Percentiles rank a stretch among this genome's conserved stretches.
phyloP scores from a whole-genome alignment of 2,329 filamentous ascomycete genomes.

The Xylariaceae sp. region DNA sequence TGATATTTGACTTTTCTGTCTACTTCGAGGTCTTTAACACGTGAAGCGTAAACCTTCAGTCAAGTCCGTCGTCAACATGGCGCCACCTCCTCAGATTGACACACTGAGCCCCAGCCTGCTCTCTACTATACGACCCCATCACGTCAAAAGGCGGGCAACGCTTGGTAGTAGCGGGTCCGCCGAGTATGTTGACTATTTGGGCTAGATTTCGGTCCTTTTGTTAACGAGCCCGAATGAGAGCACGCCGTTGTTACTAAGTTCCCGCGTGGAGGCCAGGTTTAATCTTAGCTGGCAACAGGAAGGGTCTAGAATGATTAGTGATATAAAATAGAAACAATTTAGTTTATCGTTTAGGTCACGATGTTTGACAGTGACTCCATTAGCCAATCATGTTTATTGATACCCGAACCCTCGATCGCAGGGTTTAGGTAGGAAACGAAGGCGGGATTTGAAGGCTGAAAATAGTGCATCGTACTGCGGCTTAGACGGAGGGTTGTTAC shows the following conservation, averaged over 20 bases:
- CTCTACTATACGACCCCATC: neutral
- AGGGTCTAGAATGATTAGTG: constrained; percentile 4
- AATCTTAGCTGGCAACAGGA: neutral
- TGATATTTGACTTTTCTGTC: constrained; percentile 13
- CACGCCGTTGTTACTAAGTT: neutral
- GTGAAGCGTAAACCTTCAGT: constrained; percentile 32
- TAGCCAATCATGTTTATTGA: constrained; percentile 22
- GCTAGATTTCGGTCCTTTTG: constrained; percentile 22
- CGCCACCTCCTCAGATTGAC: constrained; percentile 18
- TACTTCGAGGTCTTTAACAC: constrained; percentile 19
- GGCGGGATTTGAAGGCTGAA: constrained; percentile 25
- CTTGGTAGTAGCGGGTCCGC: constrained; percentile 5
- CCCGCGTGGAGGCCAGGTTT: neutral
- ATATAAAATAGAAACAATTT: constrained; percentile 3
- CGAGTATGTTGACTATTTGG: constrained; percentile 11
- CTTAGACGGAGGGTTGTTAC: neutral
- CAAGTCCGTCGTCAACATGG: constrained; percentile 26
- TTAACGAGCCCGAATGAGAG: constrained; percentile 24
- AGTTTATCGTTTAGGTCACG: constrained; percentile 1
- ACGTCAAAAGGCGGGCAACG: constrained; percentile 20
- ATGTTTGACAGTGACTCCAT: constrained; percentile 21
- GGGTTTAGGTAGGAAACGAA: constrained; percentile 13
- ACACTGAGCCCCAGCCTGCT: constrained; percentile 1
- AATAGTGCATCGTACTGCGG: constrained; percentile 16
- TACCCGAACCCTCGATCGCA: constrained; percentile 24